Evolutionary conservation across 2,329 filamentous ascomycete species (phyloP).

Genomic region (Calonectria ilicicola): DNA sequence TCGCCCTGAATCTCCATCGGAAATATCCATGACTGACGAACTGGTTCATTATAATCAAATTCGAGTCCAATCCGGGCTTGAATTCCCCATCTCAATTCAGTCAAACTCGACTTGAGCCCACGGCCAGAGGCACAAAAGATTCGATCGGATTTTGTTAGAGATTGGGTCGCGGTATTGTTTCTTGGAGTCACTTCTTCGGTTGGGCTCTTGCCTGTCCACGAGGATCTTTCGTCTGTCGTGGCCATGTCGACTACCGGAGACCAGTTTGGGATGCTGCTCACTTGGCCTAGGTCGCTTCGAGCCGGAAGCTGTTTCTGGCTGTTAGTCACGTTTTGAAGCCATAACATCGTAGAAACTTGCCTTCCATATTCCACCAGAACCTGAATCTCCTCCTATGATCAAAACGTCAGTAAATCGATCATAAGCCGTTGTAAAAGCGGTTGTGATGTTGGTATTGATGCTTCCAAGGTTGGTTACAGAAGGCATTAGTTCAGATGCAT

Average conservation of each 20-base stretch:
- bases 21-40: constrained; percentile 68
- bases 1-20: constrained; percentile 36
- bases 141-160: constrained; percentile 57
- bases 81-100: constrained; percentile 77
- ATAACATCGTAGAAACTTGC: constrained; percentile 55
- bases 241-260: constrained; percentile 67
- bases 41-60: constrained; percentile 61
- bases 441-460: constrained; percentile 79
- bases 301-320: constrained; percentile 60
- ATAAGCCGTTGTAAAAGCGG: constrained; percentile 83
- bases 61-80: constrained; percentile 75
- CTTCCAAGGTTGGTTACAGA: constrained; percentile 71
- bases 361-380: constrained; percentile 81
- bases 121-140: constrained; percentile 77
- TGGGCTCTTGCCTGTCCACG: constrained; percentile 32
- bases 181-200: constrained; percentile 12
- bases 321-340: constrained; percentile 13
- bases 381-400: constrained; percentile 81
- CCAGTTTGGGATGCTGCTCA: constrained; percentile 71
- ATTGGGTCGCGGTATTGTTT: constrained; percentile 26
- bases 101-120: constrained; percentile 71
- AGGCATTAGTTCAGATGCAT: constrained; percentile 66
- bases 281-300: constrained; percentile 59
- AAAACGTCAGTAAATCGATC: constrained; percentile 80
- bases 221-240: constrained; percentile 55